phyloP scores from a whole-genome alignment of 805 yeast genomes.

The Helenozyma rhizophorensis region DNA sequence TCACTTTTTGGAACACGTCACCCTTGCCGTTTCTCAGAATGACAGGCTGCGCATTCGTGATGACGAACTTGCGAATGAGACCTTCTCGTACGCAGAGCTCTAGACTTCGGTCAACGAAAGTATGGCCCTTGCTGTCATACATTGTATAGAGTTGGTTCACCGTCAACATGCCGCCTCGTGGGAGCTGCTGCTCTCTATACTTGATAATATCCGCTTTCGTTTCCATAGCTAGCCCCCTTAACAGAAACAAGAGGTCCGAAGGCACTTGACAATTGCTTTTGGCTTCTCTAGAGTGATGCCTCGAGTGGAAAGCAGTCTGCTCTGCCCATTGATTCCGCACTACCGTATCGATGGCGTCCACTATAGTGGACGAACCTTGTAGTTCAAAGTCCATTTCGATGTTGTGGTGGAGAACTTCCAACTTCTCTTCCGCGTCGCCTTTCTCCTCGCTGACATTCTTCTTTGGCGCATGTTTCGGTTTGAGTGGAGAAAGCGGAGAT shows the following conservation, averaged over 20 bases:
- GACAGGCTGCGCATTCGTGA: slow-evolving; percentile 42
- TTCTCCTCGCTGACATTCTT: slow-evolving; percentile 4
- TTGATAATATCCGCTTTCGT: slow-evolving; percentile 35
- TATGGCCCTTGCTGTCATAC: slow-evolving; percentile 39
- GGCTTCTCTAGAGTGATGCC: slow-evolving; percentile 16
- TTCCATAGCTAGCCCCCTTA: slow-evolving; percentile 29
- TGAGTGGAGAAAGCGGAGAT: slow-evolving; percentile 23
- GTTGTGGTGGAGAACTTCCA: slow-evolving; percentile 29
- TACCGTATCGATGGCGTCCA: slow-evolving; percentile 29
- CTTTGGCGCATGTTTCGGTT: slow-evolving; percentile 13
- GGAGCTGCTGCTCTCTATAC: slow-evolving; percentile 30
- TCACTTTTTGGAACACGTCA: slow-evolving; percentile 15
- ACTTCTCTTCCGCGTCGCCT: slow-evolving; percentile 6
- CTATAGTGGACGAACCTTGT: slow-evolving; percentile 24
- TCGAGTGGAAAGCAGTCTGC: slow-evolving; percentile 22
- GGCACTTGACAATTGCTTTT: slow-evolving; percentile 7
- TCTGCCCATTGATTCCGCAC: slow-evolving; percentile 38
- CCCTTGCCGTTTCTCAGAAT: slow-evolving; percentile 35
- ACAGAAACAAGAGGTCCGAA: slow-evolving; percentile 30
- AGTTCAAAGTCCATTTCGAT: slow-evolving; percentile 38
- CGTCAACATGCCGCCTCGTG: slow-evolving; percentile 35
- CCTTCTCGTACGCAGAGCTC: slow-evolving; percentile 36
- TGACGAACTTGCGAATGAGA: slow-evolving; percentile 34
- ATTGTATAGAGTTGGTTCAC: slow-evolving; percentile 48
- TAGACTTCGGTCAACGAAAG: slow-evolving; percentile 46